Percentiles rank a stretch among this genome's conserved stretches.
Evolutionary conservation across 2,329 filamentous ascomycete species (phyloP).

Genomic region (Ceratocystis albifundus): DNA sequence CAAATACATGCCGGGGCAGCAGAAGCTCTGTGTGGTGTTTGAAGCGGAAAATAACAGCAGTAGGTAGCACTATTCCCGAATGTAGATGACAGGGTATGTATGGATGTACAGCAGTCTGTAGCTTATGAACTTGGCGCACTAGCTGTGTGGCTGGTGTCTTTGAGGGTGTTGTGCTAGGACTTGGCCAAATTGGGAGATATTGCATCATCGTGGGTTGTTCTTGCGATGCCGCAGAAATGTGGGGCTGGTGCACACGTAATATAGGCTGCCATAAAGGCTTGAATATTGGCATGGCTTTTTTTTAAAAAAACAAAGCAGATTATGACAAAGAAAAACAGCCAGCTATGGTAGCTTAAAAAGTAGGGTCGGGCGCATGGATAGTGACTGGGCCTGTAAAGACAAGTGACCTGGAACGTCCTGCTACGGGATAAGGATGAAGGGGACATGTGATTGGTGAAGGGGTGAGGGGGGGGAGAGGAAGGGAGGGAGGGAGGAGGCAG

Average conservation of each 20-base stretch:
- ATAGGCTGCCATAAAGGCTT: not conserved
- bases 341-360: conserved; percentile 2
- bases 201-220: conserved; percentile 41
- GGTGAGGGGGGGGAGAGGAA: not conserved
- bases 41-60: not conserved
- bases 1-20: not conserved
- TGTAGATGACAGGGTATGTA: not conserved
- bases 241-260: conserved; percentile 3
- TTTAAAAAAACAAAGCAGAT: not conserved
- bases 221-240: conserved; percentile 31
- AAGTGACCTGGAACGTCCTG: not conserved
- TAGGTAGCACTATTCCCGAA: not conserved
- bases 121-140: not conserved
- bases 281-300: not conserved
- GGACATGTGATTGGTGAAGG: not conserved
- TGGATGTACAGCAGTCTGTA: not conserved
- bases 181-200: conserved; percentile 46
- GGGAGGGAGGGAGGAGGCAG: not conserved
- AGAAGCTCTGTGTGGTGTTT: not conserved
- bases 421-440: not conserved
- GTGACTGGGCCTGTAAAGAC: not conserved
- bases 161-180: not conserved
- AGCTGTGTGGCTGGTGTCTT: not conserved
- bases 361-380: not conserved
- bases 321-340: conserved; percentile 10